Conservation (phyloP, 192 early-diverging fungal species). For the Glomus cerebriforme region DNA sequence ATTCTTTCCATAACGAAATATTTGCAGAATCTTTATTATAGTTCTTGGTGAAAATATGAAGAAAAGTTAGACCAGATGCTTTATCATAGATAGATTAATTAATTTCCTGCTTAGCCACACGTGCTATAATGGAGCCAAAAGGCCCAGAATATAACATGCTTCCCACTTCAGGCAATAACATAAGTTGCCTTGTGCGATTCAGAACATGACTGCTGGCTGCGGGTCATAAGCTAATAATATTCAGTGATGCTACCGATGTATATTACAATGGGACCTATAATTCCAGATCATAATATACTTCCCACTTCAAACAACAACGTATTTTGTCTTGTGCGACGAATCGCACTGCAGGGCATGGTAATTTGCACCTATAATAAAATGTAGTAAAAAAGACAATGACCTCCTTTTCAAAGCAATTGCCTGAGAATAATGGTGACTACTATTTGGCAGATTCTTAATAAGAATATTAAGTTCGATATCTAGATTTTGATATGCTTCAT, state of each 20-base stretch:
- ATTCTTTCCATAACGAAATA: slow-evolving; percentile 3
- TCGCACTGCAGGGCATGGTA: slow-evolving; percentile 31
- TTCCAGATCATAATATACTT: slow-evolving; percentile 19
- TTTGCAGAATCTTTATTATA: neutral
- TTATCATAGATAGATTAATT: neutral
- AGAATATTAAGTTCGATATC: slow-evolving; percentile 8
- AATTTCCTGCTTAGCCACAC: slow-evolving; percentile 5
- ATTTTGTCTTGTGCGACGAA: slow-evolving; percentile 23
- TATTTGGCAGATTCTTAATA: neutral
- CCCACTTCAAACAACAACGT: slow-evolving; percentile 18
- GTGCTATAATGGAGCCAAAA: neutral
- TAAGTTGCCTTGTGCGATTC: slow-evolving; percentile 16
- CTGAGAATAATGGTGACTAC: neutral
- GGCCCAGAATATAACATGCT: slow-evolving; percentile 14
- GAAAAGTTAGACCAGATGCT: neutral
- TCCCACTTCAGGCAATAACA: slow-evolving; percentile 5
- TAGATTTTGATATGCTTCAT: neutral
- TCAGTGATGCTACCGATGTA: neutral
- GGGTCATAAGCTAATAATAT: slow-evolving; percentile 14
- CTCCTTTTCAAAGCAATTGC: slow-evolving; percentile 20
- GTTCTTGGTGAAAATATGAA: slow-evolving; percentile 5
- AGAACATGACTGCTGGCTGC: slow-evolving; percentile 15
- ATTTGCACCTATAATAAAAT: neutral
- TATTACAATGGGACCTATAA: too few relatives aligned
- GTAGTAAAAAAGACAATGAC: neutral